Base-by-base conservation (phyloP, 495 filamentous ascomycete genomes). In the Chaetomidium leptoderma region DNA sequence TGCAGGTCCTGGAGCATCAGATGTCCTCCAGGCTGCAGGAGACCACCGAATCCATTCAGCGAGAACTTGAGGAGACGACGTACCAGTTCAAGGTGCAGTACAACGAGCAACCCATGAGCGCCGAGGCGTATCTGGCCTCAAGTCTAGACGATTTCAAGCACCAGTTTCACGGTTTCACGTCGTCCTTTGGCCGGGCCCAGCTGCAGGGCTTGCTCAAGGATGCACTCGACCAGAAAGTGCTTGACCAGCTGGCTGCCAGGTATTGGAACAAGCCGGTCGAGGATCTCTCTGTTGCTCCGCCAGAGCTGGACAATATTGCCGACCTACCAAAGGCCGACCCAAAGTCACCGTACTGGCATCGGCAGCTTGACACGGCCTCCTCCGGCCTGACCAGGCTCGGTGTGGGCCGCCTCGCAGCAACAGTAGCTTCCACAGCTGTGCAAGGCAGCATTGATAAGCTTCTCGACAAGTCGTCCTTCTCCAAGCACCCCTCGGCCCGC, bases 81-180 rank as follows among this genome's bases (percentile, higher is more conserved):
- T 99, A 99, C 65, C 93, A 99, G 65, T 97, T 96, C 81, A 99
- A 97, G 69, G 95, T 99, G 19, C 95, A 99, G 70, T 99, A 99
- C 74, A 99, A 97, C 66, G 95, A 99, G 67, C 83, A 93, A 24
- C 89, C 92, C 19, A 76, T 99, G 44, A 93, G 90, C 59, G 95
- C 93, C 1, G 95, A 97, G 70, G 92, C 92, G 13, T 97, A 99
- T 63, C 80, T 99, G 14, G 95, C 93, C 4, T 93, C 96, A 62
- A 92, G 86, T 63, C 78, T 99, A 1, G 93, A 99, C 68, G 84
- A 86, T 14, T 97, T 99, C 79, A 99, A 99, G 77, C 93, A 97
- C 73, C 90, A 90, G 0, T 97, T 97, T 75, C 95, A 96, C 71
- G 86, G 83, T 55, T 96, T 97, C 67, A 83, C 91, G 1, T 89